These are phyloP conservation scores for Cantharellus anzutake DNA, from an alignment of 768 basidiomycete genomes.

Conservation along the genomic window DNA sequence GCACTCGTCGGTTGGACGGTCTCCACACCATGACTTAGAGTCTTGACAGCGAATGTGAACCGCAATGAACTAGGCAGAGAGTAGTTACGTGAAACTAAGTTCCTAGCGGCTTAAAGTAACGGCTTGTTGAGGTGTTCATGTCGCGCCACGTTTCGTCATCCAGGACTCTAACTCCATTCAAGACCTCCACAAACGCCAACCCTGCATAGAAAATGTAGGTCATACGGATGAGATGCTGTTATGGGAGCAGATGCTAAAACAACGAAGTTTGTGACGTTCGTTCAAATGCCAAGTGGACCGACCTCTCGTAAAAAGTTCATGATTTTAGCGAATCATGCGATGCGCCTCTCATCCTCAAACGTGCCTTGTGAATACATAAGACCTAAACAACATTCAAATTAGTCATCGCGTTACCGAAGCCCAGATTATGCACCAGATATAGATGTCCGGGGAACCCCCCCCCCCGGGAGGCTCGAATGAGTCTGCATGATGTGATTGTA, in stretches of 20 bases:
- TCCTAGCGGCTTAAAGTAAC: neutral
- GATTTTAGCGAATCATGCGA: neutral
- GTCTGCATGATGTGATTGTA: neutral
- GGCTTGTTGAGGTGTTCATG: neutral
- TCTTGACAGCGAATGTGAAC: slow-evolving; percentile 8
- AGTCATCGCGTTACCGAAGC: no score
- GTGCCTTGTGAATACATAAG: neutral
- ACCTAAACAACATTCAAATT: neutral
- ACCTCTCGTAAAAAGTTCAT: neutral
- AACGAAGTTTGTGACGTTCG: neutral
- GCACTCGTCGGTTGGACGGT: neutral
- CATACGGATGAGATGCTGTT: neutral
- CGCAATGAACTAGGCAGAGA: slow-evolving; percentile 5
- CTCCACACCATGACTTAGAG: neutral
- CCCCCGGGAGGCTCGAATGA: neutral
- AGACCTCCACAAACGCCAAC: neutral
- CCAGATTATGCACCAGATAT: no score
- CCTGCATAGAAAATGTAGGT: neutral
- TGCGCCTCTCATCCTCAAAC: neutral
- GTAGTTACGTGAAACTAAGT: no score
- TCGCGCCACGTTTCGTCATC: neutral
- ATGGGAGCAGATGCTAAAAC: neutral
- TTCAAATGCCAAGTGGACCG: neutral
- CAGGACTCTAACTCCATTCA: neutral
- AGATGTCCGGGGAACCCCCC: no score